Evolutionary conservation across 805 yeast genomes (phyloP).

Genomic region (Ogataea glucozyma): DNA sequence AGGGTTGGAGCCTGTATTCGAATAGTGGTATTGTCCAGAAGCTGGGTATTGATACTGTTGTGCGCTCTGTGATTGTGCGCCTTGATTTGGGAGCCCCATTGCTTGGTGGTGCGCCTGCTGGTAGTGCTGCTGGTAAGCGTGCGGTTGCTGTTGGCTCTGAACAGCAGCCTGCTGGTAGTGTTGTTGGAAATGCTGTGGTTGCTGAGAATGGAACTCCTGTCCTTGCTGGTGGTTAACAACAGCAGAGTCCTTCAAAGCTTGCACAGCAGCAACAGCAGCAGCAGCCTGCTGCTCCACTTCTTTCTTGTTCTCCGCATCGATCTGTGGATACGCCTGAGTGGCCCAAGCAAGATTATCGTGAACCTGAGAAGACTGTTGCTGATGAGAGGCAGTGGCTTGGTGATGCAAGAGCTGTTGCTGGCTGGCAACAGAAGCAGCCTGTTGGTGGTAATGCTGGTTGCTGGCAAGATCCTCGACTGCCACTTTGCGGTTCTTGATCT

Average conservation of each 20-base stretch:
- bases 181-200: constrained; percentile 14
- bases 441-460: constrained; percentile 17
- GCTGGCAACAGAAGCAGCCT: constrained; percentile 4
- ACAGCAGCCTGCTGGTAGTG: constrained; percentile 12
- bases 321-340: constrained; percentile 19
- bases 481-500: constrained; percentile 29
- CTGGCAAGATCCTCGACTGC: constrained; percentile 25
- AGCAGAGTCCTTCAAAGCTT: constrained; percentile 26
- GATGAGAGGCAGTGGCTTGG: constrained; percentile 11
- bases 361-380: constrained; percentile 14
- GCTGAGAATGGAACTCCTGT: constrained; percentile 13
- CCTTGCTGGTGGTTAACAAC: constrained; percentile 13
- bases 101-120: constrained; percentile 14
- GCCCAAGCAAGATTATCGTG: constrained; percentile 28
- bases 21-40: constrained; percentile 14
- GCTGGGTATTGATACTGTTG: constrained; percentile 15
- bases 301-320: constrained; percentile 25
- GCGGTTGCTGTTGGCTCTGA: constrained; percentile 12
- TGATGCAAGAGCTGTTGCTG: constrained; percentile 19
- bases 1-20: constrained; percentile 9
- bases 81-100: constrained; percentile 5
- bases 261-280: constrained; percentile 31
- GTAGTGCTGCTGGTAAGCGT: constrained; percentile 14
- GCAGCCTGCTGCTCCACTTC: constrained; percentile 29
- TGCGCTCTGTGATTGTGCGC: constrained; percentile 6